phyloP scores from a whole-genome alignment of 139 green algal species.

The Haematococcus lacustris region DNA sequence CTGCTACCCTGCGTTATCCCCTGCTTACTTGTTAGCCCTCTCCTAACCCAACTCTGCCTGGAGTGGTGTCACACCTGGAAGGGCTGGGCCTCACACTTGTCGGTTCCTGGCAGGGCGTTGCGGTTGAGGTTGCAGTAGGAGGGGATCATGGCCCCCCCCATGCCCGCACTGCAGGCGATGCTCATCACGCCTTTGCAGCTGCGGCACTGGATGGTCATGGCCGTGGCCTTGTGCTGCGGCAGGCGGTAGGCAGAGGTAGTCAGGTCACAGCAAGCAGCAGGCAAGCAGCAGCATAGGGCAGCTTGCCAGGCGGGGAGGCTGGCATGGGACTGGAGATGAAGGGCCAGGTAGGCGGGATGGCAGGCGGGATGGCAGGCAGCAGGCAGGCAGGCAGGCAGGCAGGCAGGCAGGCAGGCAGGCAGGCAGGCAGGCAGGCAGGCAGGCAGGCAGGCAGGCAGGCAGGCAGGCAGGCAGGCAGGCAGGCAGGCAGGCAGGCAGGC shows the following conservation, averaged over 20 bases:
- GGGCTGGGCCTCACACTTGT: background rate
- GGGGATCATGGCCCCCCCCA: slow-evolving; percentile 74
- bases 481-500: too few species aligned
- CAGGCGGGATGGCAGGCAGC: background rate
- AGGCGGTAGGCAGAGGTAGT: background rate
- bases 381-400: background rate
- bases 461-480: too few species aligned
- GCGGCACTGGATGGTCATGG: slow-evolving; percentile 82
- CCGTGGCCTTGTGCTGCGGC: slow-evolving; percentile 84
- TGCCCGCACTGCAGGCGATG: slow-evolving; percentile 68
- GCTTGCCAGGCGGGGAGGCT: background rate
- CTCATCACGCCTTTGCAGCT: slow-evolving; percentile 65
- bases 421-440: too few species aligned
- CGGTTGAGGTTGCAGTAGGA: slow-evolving; percentile 24
- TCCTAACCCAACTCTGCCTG: too few species aligned
- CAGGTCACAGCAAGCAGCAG: background rate
- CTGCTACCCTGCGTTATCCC: too few species aligned
- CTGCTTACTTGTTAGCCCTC: too few species aligned
- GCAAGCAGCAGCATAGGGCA: background rate
- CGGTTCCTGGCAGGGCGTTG: slow-evolving; percentile 19
- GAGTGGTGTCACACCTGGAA: background rate
- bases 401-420: too few species aligned
- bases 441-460: too few species aligned
- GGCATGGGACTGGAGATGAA: background rate
- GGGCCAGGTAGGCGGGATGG: background rate